Base-by-base conservation (phyloP, 2,329 filamentous ascomycete genomes). In the Penicillium capsulatum region DNA sequence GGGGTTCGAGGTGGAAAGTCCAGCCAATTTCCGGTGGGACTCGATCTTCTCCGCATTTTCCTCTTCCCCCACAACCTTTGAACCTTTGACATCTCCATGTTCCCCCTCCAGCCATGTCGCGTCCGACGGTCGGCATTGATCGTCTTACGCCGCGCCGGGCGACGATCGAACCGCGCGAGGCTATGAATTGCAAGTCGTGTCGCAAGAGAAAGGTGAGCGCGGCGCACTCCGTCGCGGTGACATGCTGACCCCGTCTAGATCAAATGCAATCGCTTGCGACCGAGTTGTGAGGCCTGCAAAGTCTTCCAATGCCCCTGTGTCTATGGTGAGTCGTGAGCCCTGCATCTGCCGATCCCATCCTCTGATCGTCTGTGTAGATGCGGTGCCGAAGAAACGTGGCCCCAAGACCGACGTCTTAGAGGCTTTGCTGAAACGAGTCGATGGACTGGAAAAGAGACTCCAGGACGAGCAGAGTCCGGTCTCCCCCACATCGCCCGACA, bases 121-220 rank as follows among this genome's bases (percentile, higher is more conserved):
- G 86, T 57, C 83, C 84, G 17, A 83, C 86, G 70, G 82, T 90
- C 57, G 83, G 84, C 61, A 91, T 91, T 64, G 84, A 90, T 67
- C 80, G 86, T 46, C 71, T 91, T 51, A 83, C 84, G 17, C 75
- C 81, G 38, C 80, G 83, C 48, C 80, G 84, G 29, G 72, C 80
- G 66, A 81, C 76, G 65, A 83, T 79, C 55, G 85, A 92, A 63
- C 86, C 85, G 28, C 81, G 85, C 57, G 88, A 94, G 72, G 86
- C 85, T 22, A 94, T 94, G 88, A 94, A 94, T 65, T 94, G 88
- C 79, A 94, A 94, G 67, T 92, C 86, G 40, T 94, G 88, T 72
- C 80, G 88, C 54, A 94, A 94, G 68, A 77, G 88, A 70, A 94
- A 94, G 83, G 87, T 91, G 6, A 11, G 22, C 11, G 7, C 22